Base-by-base conservation (phyloP, 2,329 filamentous ascomycete species). In the Penicillium hesseltinei region DNA sequence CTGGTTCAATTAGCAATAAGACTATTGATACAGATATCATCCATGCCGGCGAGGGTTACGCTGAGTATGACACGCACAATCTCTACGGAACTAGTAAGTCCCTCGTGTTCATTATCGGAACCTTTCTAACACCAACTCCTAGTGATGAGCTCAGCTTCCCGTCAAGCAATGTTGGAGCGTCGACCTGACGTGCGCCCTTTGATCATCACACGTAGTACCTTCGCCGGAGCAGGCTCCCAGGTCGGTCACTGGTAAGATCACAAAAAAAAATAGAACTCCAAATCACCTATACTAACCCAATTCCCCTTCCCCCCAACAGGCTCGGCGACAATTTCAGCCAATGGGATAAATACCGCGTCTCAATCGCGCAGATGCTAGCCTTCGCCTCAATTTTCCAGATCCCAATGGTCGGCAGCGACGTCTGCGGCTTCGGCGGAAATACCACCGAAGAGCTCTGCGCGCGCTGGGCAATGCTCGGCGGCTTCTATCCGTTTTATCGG, bases 11-110 rank as follows among this genome's bases (percentile, higher is more conserved):
- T 3, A 73, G 72, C 42, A 83, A 84, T 70, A 80, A 83, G 66
- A 87, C 88, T 0, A 82, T 90, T 52, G 80, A 84, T 61, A 89
- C 88, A 0, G 83, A 90, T 67, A 75, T 90, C 9, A 80, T 87
- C 9, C 88, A 91, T 70, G 62, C 67, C 2, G 80, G 84, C 42
- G 86, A 88, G 57, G 88, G 88, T 13, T 73, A 86, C 38, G 78
- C 80, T 21, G 84, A 89, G 71, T 91, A 90, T 68, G 90, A 92
- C 64, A 89, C 86, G 0, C 90, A 92, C 71, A 92, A 92, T 64
- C 73, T 92, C 1, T 91, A 90, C 70, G 90, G 90, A 1, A 83
- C 84, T 8, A 86, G 75, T 77, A 69, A 70, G 76, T 70, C 3
- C 3, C 9, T 17, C 8, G 13, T 19, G 3, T 19, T 15, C 15